Evolutionary conservation across 495 filamentous ascomycete species (phyloP), one percentile per base, ranked within the genome.

Genomic region (Talaromyces thailandensis): DNA sequence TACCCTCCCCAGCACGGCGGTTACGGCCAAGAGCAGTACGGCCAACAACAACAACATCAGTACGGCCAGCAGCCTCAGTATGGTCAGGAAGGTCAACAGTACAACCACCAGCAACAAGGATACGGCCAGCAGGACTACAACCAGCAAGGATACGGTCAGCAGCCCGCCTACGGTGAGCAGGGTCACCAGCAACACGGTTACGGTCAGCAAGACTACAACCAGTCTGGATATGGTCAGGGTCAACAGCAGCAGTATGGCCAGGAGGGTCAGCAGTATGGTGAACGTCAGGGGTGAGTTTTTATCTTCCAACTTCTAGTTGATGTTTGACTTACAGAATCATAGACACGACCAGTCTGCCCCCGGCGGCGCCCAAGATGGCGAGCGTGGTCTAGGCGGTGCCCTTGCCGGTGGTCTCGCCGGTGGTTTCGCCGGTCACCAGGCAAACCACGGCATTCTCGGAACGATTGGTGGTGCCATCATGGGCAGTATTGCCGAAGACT

Each of bases 391-490:
- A 9, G 73, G 69, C 48, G 76, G 77, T 58, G 76, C 78, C 24
- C 69, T 79, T 58, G 75, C 75, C 50, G 78, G 78, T 63, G 78
- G 75, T 68, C 69, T 74, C 18, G 78, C 75, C 43, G 78, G 76
- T 64, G 75, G 71, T 51, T 78, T 75, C 61, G 72, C 69, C 25
- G 78, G 77, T 64, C 78, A 81, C 76, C 79, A 81, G 72, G 77
- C 73, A 63, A 72, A 77, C 68, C 77, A 80, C 74, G 77, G 78
- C 45, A 66, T 79, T 65, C 76, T 81, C 61, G 77, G 78, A 64
- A 73, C 77, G n/a, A 75, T 81, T 31, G 78, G 78, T 65, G 78
- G 78, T 50, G 78, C 78, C 40, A 76, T 81, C 66, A 71, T 79
- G 5, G 78, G 78, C 18, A 76, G 73, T 65, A 72, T 81, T 26